Percentiles rank a stretch among this genome's conserved stretches.
Conservation (phyloP, 148 eudicot genomes). For the Rhododendron vialii region DNA sequence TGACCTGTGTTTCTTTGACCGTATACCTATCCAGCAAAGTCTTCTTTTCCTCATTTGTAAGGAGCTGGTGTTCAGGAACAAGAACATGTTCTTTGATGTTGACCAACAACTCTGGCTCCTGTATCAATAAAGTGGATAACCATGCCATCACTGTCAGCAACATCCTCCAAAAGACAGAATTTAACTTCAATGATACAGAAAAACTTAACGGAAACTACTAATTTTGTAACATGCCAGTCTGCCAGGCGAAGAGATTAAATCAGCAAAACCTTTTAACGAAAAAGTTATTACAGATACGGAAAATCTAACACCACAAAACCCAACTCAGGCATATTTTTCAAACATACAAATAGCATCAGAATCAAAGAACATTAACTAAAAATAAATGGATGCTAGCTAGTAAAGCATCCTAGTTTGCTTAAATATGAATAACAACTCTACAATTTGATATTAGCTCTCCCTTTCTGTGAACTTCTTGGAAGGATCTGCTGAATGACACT, state of each 20-base stretch:
- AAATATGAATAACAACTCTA: neutral
- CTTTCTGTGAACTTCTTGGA: neutral
- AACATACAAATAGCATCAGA: neutral
- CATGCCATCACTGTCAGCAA: neutral
- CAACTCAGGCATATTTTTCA: neutral
- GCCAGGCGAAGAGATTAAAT: neutral
- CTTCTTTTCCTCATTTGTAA: slow-evolving; percentile 80
- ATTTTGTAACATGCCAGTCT: neutral
- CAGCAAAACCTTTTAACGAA: neutral
- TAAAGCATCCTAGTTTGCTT: neutral
- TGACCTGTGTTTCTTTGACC: slow-evolving; percentile 92
- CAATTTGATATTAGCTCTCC: neutral
- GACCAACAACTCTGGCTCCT: slow-evolving; percentile 89
- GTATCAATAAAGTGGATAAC: slow-evolving; percentile 11
- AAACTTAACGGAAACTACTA: neutral
- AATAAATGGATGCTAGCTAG: neutral
- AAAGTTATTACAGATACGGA: neutral
- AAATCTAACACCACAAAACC: neutral
- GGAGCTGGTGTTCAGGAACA: slow-evolving; percentile 86
- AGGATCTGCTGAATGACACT: neutral
- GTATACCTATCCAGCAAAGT: slow-evolving; percentile 80
- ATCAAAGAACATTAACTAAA: neutral
- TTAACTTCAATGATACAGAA: neutral
- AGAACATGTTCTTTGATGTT: slow-evolving; percentile 82
- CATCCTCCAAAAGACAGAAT: neutral